Evolutionary conservation across 805 yeast genomes (phyloP), one percentile per base, ranked within the genome.

Genomic region (Candida hungchunana): DNA sequence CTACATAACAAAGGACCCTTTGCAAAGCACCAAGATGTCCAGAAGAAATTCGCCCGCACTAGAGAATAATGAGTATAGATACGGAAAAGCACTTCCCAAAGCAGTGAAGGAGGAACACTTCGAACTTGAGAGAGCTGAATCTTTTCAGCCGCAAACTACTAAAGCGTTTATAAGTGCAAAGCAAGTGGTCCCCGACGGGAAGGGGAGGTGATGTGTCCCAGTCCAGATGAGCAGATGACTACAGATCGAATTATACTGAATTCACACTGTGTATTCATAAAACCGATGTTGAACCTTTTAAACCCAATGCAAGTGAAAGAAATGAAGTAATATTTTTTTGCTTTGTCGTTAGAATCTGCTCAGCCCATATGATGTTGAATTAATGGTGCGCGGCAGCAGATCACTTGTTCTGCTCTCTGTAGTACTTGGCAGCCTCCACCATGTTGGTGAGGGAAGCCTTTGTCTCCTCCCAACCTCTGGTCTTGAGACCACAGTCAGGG

Each of bases 401-500:
- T 37, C 30, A 42, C 31, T 46, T 37, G 42, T 47, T 35, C 42
- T 47, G 67, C 58, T 67, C 77, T 66, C 94, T 85, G 95, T 75
- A 90, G 71, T 77, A 78, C 79, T 93, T 90, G 62, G 97, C 97
- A 63, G 98, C 97, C 55, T 84, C 93, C 66, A 93, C 97, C 98
- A 93, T 93, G 75, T 93, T 85, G 68, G 95, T 85, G 71, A 93
- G 82, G 60, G 95, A 87, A 63, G 81, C 88, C 65, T 73, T 87
- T 59, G 90, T 86, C 79, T 93, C 98, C 58, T 84, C 87, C 98
- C 98, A 93, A 58, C 95, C 96, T 82, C 98, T 89, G 68, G 98
- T 93, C 85, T 93, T 93, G 70, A 93, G 81, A 80, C 98, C 98
- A 81, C 98, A 93, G 77, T 93, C 98, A 63, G 98, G 98, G 94